These are phyloP conservation scores for Mycena vulgaris DNA, from an alignment of 768 basidiomycete genomes.

Conservation along the genomic window DNA sequence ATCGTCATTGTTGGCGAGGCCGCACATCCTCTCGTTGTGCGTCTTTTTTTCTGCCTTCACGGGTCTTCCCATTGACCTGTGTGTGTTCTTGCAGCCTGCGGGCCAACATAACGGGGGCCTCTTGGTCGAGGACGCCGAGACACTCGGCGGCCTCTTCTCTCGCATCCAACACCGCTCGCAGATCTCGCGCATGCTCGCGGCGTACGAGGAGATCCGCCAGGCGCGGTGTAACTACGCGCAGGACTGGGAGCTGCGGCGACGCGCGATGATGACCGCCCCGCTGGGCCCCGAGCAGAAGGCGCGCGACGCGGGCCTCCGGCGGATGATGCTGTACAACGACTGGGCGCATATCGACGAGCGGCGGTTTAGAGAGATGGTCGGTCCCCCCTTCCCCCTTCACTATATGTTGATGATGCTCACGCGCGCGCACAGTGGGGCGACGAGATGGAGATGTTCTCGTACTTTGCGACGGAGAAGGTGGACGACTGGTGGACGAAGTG, in stretches of 20 bases:
- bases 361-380: slow-evolving; percentile 54
- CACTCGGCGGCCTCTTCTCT: slow-evolving; percentile 72
- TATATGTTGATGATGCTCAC: background rate
- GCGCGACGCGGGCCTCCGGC: slow-evolving; percentile 60
- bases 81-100: slow-evolving; percentile 58
- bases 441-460: slow-evolving; percentile 64
- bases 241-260: slow-evolving; percentile 61
- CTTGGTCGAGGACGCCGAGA: slow-evolving; percentile 74
- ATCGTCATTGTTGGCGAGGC: slow-evolving; percentile 74
- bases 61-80: no score
- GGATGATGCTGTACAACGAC: slow-evolving; percentile 50
- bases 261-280: slow-evolving; percentile 61
- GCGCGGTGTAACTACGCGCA: slow-evolving; percentile 64
- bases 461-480: slow-evolving; percentile 69
- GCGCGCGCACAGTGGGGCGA: slow-evolving; percentile 58
- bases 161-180: slow-evolving; percentile 63
- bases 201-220: slow-evolving; percentile 73
- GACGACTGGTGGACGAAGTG: slow-evolving; percentile 77
- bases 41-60: slow-evolving; percentile 15
- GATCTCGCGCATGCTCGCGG: slow-evolving; percentile 65
- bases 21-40: slow-evolving; percentile 69
- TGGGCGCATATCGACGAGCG: slow-evolving; percentile 64
- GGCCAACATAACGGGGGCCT: slow-evolving; percentile 67
- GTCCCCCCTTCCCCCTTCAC: background rate
- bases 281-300: slow-evolving; percentile 59